phyloP scores from a whole-genome alignment of 2,329 filamentous ascomycete genomes.

The Ceratocystis smalleyi region DNA sequence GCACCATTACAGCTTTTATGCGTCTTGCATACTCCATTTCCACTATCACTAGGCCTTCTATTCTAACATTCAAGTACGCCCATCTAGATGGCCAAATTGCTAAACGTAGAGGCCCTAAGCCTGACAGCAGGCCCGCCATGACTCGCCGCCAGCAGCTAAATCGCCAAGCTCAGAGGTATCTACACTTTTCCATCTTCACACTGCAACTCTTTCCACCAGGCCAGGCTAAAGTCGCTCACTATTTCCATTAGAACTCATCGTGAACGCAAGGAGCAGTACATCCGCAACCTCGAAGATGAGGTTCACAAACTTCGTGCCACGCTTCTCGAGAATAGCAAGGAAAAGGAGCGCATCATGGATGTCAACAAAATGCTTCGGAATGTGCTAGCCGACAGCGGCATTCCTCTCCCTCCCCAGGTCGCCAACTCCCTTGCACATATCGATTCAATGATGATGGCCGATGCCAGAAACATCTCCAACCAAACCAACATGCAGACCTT shows the following conservation, averaged over 20 bases:
- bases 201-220: background rate
- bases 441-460: constrained; percentile 32
- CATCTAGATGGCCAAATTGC: constrained; percentile 57
- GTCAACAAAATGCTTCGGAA: constrained; percentile 35
- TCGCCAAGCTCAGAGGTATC: constrained; percentile 81
- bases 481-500: constrained; percentile 42
- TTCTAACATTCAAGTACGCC: background rate
- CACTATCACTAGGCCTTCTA: background rate
- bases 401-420: constrained; percentile 21
- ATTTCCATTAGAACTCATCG: constrained; percentile 62
- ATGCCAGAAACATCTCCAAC: constrained; percentile 42
- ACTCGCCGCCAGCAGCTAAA: constrained; percentile 89
- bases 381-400: constrained; percentile 38
- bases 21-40: background rate
- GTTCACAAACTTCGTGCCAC: constrained; percentile 69
- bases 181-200: background rate
- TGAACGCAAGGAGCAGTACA: constrained; percentile 90
- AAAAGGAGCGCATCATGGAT: constrained; percentile 46
- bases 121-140: constrained; percentile 85
- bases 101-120: constrained; percentile 86
- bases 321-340: constrained; percentile 40
- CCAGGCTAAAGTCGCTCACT: constrained; percentile 1
- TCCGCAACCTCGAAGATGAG: constrained; percentile 84
- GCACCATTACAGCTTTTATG: no score
- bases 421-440: constrained; percentile 18